Evolutionary conservation across 1,284 basidiomycete species (phyloP).

Genomic region (Ceratobasidium sp.): DNA sequence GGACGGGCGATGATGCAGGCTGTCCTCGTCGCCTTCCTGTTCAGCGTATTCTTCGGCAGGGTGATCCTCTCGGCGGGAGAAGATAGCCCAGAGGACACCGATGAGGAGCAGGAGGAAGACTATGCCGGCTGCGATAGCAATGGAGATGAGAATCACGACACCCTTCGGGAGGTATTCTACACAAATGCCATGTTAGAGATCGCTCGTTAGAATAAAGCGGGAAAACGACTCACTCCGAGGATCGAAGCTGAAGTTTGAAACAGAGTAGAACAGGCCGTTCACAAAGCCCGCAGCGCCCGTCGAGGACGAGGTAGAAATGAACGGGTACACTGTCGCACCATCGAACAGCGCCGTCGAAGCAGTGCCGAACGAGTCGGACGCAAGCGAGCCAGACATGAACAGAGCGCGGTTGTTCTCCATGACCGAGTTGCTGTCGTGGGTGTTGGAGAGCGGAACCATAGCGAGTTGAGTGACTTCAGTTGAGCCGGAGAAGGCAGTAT

Average conservation of each 20-base stretch:
- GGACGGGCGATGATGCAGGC: conserved; percentile 71
- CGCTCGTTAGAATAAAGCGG: not conserved
- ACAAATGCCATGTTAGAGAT: conserved; percentile 9
- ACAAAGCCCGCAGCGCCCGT: conserved; percentile 78
- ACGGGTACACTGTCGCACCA: conserved; percentile 85
- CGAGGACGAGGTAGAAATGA: conserved; percentile 75
- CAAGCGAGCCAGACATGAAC: conserved; percentile 85
- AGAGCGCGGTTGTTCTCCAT: conserved; percentile 90
- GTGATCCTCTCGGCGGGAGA: conserved; percentile 72
- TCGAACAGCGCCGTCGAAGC: conserved; percentile 90
- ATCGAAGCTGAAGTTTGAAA: conserved; percentile 77
- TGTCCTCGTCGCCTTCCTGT: conserved; percentile 75
- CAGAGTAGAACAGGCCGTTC: conserved; percentile 84
- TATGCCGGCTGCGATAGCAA: conserved; percentile 94
- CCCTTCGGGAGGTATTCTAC: conserved; percentile 89
- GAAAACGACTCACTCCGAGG: conserved; percentile 67
- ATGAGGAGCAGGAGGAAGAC: conserved; percentile 91
- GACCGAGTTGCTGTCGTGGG: conserved; percentile 73
- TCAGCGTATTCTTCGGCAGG: conserved; percentile 62
- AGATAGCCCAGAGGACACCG: conserved; percentile 89
- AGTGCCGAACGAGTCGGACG: conserved; percentile 76
- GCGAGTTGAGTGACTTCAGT: conserved; percentile 83
- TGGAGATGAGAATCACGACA: conserved; percentile 95
- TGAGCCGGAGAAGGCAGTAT: conserved; percentile 63
- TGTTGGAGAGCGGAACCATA: conserved; percentile 87